These are phyloP conservation scores for Syncephalis fuscata DNA, from an alignment of 371 early-diverging fungal genomes.

Conservation along the genomic window DNA sequence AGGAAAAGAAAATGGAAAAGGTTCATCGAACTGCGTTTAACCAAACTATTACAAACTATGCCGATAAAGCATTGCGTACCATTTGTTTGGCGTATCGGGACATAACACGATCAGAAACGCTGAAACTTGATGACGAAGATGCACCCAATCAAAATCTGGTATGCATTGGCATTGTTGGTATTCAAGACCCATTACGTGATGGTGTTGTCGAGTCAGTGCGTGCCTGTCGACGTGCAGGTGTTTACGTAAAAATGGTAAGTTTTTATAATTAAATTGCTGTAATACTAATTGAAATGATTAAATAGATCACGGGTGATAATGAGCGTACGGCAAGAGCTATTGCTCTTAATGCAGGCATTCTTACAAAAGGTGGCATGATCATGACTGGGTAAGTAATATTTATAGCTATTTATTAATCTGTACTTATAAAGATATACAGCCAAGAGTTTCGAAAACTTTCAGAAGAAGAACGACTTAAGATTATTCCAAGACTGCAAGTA, in stretches of 20 bases:
- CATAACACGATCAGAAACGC: slow-evolving; percentile 17
- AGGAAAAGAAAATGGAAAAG: slow-evolving; percentile 25
- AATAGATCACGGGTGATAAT: slow-evolving; percentile 85
- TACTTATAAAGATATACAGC: too few species aligned
- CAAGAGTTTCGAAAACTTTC: slow-evolving; percentile 67
- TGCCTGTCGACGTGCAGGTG: slow-evolving; percentile 72
- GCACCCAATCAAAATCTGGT: slow-evolving; percentile 41
- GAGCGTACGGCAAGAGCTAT: slow-evolving; percentile 77
- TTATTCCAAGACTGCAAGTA: slow-evolving; percentile 76
- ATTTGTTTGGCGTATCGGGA: slow-evolving; percentile 72
- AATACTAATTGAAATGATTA: too few species aligned
- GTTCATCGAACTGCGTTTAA: slow-evolving; percentile 23
- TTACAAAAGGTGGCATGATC: slow-evolving; percentile 63
- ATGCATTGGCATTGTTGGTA: slow-evolving; percentile 72
- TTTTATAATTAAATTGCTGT: too few species aligned
- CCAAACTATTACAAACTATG: slow-evolving; percentile 49
- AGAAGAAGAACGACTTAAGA: slow-evolving; percentile 54
- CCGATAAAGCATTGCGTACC: slow-evolving; percentile 75
- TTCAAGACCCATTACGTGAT: slow-evolving; percentile 83
- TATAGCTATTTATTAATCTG: too few species aligned
- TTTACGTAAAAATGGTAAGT: slow-evolving; percentile 69
- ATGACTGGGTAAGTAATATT: slow-evolving; percentile 44
- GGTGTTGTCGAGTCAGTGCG: slow-evolving; percentile 73
- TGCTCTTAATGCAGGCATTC: slow-evolving; percentile 75
- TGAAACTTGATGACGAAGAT: slow-evolving; percentile 22